Base-by-base conservation (phyloP, 1,284 basidiomycete species). In the Ustilago crameri region DNA sequence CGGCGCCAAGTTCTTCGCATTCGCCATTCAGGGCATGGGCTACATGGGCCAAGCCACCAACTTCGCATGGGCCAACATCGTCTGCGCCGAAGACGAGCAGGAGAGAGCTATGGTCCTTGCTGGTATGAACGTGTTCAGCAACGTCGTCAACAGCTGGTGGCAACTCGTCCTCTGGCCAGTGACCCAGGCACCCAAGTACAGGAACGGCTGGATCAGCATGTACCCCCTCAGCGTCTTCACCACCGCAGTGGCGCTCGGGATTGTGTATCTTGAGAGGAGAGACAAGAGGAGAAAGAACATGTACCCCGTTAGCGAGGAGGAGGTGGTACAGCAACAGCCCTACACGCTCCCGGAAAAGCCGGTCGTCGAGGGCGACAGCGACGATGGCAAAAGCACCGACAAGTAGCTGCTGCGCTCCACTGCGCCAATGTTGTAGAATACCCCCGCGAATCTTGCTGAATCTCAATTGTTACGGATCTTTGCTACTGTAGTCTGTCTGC, bases 61-160 rank as follows among this genome's bases (percentile, higher is more conserved):
- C 61, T 82, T 82, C 51, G 67, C 75, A 10, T 82, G 81, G 81
- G 78, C 78, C 18, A 82, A 82, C 63, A 73, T 78, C n/a, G 53
- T 74, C 1, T 64, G 54, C 30, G 43, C 49, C 0, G 42, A 55
- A 14, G 81, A 82, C 63, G 76, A 79, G n/a, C 77, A 82, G 56
- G 77, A 78, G 32, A 46, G 81, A 5, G 64, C 71, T 0, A 58
- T 80, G 38, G 73, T 80, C 10, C 58, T 81, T 30, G 68, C 64
- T 9, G 62, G 56, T 2, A 76, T 76, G 75, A 77, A 79, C 46
- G 56, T 79, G 9, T 52, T 51, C 14, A 44, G 37, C 45, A 77
- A 73, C 56, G 52, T 75, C 1, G 60, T 78, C 37, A 78, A 75
- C 22, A 51, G 64, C 22, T 81, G 80, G 80, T 82, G 76, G 76